A percentile compares a stretch with the other conserved stretches of the same genome.
These are phyloP conservation scores for Zalerion maritima DNA, from an alignment of 495 filamentous ascomycete species.

Conservation along the genomic window DNA sequence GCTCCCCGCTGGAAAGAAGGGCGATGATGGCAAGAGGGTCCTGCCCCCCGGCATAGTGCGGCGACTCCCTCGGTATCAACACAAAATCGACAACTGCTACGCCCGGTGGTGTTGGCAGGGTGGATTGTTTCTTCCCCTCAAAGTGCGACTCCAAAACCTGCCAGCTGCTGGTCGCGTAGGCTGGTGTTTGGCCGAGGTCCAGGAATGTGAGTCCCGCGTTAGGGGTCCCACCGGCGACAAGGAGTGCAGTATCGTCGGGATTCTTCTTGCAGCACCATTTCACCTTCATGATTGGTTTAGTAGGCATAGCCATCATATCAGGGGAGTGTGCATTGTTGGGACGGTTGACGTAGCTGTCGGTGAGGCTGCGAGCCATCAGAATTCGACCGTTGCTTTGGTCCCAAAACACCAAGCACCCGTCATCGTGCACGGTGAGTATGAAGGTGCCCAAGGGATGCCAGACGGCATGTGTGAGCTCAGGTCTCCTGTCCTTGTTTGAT, in stretches of 20 bases:
- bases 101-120: conserved; percentile 68
- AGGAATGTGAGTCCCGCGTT: conserved; percentile 71
- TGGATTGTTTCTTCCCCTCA: conserved; percentile 49
- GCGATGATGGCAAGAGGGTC: conserved; percentile 78
- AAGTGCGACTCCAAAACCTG: conserved; percentile 65
- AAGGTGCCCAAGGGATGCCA: conserved; percentile 97
- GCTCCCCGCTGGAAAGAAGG: conserved; percentile 69
- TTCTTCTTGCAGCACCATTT: conserved; percentile 87
- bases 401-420: conserved; percentile 84
- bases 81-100: conserved; percentile 69
- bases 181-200: conserved; percentile 76
- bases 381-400: conserved; percentile 82
- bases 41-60: conserved; percentile 73
- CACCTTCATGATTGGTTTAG: conserved; percentile 52
- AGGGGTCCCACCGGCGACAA: conserved; percentile 69
- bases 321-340: too few relatives aligned
- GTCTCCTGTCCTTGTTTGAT: conserved; percentile 42
- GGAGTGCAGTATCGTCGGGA: conserved; percentile 77
- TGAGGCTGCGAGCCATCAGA: conserved; percentile 67
- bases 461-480: conserved; percentile 58
- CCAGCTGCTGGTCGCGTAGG: conserved; percentile 82
- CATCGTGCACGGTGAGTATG: conserved; percentile 73
- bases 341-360: conserved; percentile 52
- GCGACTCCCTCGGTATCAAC: conserved; percentile 62
- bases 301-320: too few relatives aligned